Base-by-base conservation (phyloP, 805 yeast genomes). In the Kregervanrija fluxuum region DNA sequence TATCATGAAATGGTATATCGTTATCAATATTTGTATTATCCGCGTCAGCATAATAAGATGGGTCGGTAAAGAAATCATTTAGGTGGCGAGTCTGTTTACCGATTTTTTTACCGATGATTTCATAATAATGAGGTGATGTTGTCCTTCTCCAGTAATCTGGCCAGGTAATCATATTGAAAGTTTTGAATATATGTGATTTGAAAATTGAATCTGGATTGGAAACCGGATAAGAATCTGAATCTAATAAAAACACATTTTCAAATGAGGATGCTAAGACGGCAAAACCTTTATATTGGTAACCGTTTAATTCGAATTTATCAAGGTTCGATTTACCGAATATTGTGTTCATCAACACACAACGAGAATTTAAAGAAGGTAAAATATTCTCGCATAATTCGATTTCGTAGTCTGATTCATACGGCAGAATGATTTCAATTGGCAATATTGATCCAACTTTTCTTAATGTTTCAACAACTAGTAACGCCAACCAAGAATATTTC, bases 121-220 rank as follows among this genome's bases (percentile, higher is more conserved):
- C 63, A 56, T 77, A 80, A 50, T 70, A 77, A 35, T 63, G 60
- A 4, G 86, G 85, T 2, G 79, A 68, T 0, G 84, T 77, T 2
- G 81, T 74, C 45, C 86, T 67, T 53, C 72, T 68, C 84, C 85
- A 80, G 47, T 75, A 74, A 57, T 79, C 85, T 2, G 85, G 86
- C 86, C 86, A 80, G 4, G 75, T 65, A 22, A 80, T 68, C 53
- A 80, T 58, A 1, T 85, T 85, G 13, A 64, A 57, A 8, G 66
- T 57, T 12, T 50, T 46, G 56, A 69, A 79, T 5, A 80, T 74
- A 37, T 71, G 69, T 11, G 50, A 45, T 3, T 47, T 42, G 17
- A 61, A 59, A 11, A 59, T 35, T 2, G 31, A 10, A 30, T 64
- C 68, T 8, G 68, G 66, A 45, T 60, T 59, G 37, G 54, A 54